These are phyloP conservation scores for Onygenales sp. DNA, from an alignment of 2,329 filamentous ascomycete genomes.

Conservation along the genomic window DNA sequence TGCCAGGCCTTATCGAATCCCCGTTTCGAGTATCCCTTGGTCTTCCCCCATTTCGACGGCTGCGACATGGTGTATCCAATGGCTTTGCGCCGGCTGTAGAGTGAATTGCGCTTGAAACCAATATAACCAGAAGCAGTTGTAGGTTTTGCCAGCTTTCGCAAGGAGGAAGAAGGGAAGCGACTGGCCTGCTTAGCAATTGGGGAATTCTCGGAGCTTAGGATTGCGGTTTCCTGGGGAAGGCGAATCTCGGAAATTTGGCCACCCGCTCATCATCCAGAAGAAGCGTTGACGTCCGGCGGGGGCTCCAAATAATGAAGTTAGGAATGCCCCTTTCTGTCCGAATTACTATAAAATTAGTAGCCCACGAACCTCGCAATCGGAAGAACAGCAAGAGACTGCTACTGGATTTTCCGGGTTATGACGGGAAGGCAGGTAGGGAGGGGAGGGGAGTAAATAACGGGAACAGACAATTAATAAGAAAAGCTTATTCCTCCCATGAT, in stretches of 20 bases:
- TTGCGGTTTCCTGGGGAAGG: not conserved
- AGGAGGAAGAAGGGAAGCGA: not conserved
- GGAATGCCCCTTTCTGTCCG: too few species aligned
- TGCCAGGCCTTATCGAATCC: constrained; percentile 67
- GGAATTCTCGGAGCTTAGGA: not conserved
- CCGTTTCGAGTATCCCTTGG: constrained; percentile 46
- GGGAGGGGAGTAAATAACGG: not conserved
- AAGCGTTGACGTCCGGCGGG: not conserved
- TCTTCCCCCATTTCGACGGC: constrained; percentile 44
- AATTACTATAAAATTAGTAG: too few species aligned
- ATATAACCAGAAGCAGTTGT: not conserved
- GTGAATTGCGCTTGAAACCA: not conserved
- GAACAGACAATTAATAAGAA: not conserved
- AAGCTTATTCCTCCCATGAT: not conserved
- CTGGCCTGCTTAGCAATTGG: not conserved
- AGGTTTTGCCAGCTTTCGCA: not conserved
- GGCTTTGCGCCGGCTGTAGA: constrained; percentile 1
- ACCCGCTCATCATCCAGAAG: not conserved
- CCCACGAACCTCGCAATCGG: too few species aligned
- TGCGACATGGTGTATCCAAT: not conserved
- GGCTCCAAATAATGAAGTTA: too few species aligned
- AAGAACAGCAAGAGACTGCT: too few species aligned
- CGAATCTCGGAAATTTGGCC: not conserved
- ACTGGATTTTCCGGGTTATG: too few species aligned
- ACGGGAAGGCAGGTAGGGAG: not conserved